Conservation (phyloP, 495 filamentous ascomycete species). For the Penicillium egyptiacum region DNA sequence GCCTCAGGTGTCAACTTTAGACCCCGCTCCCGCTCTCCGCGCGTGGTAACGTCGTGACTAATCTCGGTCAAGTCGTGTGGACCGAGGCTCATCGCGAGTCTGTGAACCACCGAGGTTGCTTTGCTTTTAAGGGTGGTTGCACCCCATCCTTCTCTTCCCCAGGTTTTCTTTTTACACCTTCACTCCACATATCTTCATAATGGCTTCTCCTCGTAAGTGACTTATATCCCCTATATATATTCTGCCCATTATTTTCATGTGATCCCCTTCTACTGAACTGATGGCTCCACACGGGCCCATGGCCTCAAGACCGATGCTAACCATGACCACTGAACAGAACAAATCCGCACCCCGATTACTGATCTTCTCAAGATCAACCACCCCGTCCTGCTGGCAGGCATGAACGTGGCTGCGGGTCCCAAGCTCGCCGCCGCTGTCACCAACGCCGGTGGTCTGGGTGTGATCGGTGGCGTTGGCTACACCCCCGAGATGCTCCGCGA, state of each 20-base stretch:
- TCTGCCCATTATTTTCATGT: slow-evolving; percentile 20
- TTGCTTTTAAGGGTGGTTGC: slow-evolving; percentile 19
- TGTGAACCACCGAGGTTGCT: slow-evolving; percentile 17
- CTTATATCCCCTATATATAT: slow-evolving; percentile 2
- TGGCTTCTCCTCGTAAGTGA: slow-evolving; percentile 80
- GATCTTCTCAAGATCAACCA: slow-evolving; percentile 97
- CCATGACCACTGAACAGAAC: slow-evolving; percentile 52
- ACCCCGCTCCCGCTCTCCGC: slow-evolving; percentile 2
- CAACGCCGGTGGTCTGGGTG: slow-evolving; percentile 94
- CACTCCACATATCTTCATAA: slow-evolving; percentile 42
- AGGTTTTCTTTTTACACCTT: slow-evolving; percentile 19
- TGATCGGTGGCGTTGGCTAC: slow-evolving; percentile 95
- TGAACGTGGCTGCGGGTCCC: slow-evolving; percentile 98
- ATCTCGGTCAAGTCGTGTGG: slow-evolving; percentile 10
- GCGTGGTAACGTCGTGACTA: slow-evolving; percentile 6
- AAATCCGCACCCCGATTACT: slow-evolving; percentile 84
- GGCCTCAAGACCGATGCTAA: neutral
- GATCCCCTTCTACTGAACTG: neutral
- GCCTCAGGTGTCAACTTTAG: slow-evolving; percentile 1
- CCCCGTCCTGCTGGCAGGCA: slow-evolving; percentile 91
- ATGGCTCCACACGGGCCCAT: neutral
- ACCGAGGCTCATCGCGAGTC: slow-evolving; percentile 20
- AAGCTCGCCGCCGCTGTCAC: slow-evolving; percentile 96
- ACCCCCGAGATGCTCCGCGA: slow-evolving; percentile 95
- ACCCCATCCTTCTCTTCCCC: slow-evolving; percentile 17